Evolutionary conservation across 352 stramenopile species (phyloP).

Genomic region (Plasmopara viticola): DNA sequence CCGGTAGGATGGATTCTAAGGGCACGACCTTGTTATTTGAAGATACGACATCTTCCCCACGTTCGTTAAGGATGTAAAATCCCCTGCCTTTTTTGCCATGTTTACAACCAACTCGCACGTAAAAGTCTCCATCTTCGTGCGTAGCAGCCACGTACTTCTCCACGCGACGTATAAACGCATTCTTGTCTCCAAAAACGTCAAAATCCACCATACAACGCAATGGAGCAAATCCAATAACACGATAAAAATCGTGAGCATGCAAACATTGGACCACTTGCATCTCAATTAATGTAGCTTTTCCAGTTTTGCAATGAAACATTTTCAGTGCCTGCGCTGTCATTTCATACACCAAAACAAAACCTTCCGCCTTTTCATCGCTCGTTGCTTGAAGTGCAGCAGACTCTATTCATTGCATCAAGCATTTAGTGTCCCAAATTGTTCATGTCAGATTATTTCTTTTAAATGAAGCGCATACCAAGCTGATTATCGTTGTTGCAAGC

Average conservation of each 20-base stretch:
- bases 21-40: constrained; percentile 3
- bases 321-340: constrained; percentile 6
- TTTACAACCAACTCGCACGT: constrained; percentile 29
- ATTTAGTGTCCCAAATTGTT: background rate
- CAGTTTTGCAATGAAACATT: constrained; percentile 19
- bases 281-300: constrained; percentile 6
- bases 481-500: constrained; percentile 2
- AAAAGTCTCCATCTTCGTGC: constrained; percentile 15
- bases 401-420: constrained; percentile 8
- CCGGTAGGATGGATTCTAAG: constrained; percentile 11
- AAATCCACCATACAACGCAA: constrained; percentile 41
- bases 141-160: constrained; percentile 28
- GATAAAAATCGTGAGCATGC: constrained; percentile 47
- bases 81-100: constrained; percentile 16
- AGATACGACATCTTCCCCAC: constrained; percentile 21
- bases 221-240: constrained; percentile 21
- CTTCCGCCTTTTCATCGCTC: background rate
- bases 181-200: constrained; percentile 9
- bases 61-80: constrained; percentile 27
- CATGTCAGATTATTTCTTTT: background rate
- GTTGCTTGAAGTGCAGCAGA: constrained; percentile 7
- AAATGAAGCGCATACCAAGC: constrained; percentile 9
- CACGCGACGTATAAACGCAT: constrained; percentile 17
- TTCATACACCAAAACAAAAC: constrained; percentile 24
- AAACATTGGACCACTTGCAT: constrained; percentile 35